phyloP scores from a whole-genome alignment of 768 basidiomycete genomes.

The Naematelia encephala region DNA sequence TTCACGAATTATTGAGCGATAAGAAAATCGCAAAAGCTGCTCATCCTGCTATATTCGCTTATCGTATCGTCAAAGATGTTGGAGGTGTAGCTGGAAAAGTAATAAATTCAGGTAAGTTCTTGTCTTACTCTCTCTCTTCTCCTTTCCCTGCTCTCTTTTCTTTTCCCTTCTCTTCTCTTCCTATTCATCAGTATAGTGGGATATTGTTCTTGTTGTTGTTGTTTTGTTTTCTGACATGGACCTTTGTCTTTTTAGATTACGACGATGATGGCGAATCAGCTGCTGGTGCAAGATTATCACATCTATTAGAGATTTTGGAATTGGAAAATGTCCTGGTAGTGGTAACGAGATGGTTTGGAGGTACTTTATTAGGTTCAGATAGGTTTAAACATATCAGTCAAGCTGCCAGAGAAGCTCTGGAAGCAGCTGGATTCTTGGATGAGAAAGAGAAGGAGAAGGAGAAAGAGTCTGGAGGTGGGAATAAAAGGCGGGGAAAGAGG shows the following conservation, averaged over 20 bases:
- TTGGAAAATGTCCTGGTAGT: conserved; percentile 71
- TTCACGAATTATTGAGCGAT: conserved; percentile 48
- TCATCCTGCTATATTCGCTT: conserved; percentile 36
- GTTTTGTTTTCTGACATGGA: neutral
- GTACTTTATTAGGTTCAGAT: conserved; percentile 83
- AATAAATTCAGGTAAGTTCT: conserved; percentile 43
- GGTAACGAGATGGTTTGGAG: conserved; percentile 92
- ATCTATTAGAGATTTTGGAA: conserved; percentile 83
- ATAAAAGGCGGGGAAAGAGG: conserved; percentile 25
- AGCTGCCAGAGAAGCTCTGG: conserved; percentile 85
- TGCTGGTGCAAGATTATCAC: conserved; percentile 83
- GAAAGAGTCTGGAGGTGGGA: conserved; percentile 17
- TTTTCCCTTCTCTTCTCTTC: neutral
- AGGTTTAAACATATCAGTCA: conserved; percentile 79
- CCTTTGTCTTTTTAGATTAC: conserved; percentile 61
- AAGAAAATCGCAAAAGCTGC: conserved; percentile 50
- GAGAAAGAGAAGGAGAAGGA: conserved; percentile 44
- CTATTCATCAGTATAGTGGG: too few species aligned
- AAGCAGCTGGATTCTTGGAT: conserved; percentile 80
- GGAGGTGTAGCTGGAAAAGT: conserved; percentile 37
- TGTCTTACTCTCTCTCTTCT: conserved; percentile 37
- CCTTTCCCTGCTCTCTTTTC: neutral
- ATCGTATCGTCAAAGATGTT: conserved; percentile 46
- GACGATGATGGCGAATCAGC: conserved; percentile 93
- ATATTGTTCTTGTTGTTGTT: too few species aligned